phyloP scores from a whole-genome alignment of 176 grass and related monocot species.

The Phoenix dactylifera region DNA sequence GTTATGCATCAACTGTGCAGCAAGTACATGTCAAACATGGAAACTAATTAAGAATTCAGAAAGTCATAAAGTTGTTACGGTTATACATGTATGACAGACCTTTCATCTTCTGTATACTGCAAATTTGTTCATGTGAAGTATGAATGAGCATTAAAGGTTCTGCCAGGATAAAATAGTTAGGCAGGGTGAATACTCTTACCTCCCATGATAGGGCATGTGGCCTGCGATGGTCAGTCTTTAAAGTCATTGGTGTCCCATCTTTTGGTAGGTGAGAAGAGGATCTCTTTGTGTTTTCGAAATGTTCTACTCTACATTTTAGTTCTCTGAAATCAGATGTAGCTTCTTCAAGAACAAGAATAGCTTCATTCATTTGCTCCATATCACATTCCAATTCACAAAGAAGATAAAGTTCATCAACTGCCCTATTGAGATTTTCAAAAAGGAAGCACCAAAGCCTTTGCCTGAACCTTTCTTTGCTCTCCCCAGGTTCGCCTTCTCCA shows the following conservation, averaged over 20 bases:
- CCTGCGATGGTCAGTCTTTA: conserved; percentile 85
- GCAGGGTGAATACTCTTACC: conserved; percentile 27
- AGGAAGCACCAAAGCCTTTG: conserved; percentile 99
- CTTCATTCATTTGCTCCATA: conserved; percentile 99
- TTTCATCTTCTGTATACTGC: neutral
- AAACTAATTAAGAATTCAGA: neutral
- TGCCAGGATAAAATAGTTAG: too few species aligned
- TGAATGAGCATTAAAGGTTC: too few species aligned
- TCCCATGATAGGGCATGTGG: conserved; percentile 98
- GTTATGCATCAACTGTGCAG: neutral
- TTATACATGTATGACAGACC: too few species aligned
- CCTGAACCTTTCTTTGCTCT: conserved; percentile 98
- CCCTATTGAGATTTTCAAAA: conserved; percentile 98
- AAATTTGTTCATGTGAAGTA: too few species aligned
- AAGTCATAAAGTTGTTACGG: too few species aligned
- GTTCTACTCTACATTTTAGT: conserved; percentile 75
- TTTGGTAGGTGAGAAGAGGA: conserved; percentile 35
- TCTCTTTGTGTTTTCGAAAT: conserved; percentile 87
- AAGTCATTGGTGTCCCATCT: conserved; percentile 57
- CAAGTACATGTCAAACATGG: neutral
- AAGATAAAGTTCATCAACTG: conserved; percentile 94
- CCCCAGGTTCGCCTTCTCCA: conserved; percentile 47
- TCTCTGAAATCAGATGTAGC: conserved; percentile 93
- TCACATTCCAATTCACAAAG: conserved; percentile 99
- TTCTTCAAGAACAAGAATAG: conserved; percentile 94